A percentile compares a stretch with the other conserved stretches of the same genome.
phyloP scores from a whole-genome alignment of 2,329 filamentous ascomycete genomes.

The Penicillium sp. region DNA sequence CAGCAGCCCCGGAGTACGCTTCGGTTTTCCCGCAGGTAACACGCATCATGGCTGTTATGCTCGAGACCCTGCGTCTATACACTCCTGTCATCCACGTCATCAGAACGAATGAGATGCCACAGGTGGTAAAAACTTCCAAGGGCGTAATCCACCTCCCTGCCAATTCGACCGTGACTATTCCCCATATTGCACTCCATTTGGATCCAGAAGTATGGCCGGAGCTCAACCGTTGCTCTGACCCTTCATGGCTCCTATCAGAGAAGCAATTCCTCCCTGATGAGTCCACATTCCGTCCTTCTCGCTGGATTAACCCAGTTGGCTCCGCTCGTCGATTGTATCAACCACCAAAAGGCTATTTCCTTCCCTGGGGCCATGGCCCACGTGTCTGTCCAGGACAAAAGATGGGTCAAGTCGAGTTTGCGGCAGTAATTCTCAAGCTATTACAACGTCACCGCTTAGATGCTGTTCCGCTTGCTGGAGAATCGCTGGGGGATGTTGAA shows the following conservation, averaged over 20 bases:
- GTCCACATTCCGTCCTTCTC: conserved; percentile 1
- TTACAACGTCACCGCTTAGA: not conserved
- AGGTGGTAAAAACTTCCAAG: too few relatives aligned
- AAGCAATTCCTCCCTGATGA: conserved; percentile 27
- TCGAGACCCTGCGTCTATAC: conserved; percentile 18
- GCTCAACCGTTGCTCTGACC: too few relatives aligned
- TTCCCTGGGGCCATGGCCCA: conserved; percentile 52
- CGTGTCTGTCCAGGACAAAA: conserved; percentile 55
- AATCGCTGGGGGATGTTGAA: not conserved
- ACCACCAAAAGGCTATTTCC: conserved; percentile 44
- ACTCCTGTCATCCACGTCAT: too few relatives aligned
- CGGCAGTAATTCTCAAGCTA: conserved; percentile 24
- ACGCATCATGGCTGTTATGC: conserved; percentile 52
- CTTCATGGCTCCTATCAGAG: conserved; percentile 32
- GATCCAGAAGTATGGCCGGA: conserved; percentile 15
- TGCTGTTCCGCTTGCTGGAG: not conserved
- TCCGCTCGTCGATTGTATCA: conserved; percentile 28
- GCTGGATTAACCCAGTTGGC: conserved; percentile 14
- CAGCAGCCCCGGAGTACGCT: conserved; percentile 41
- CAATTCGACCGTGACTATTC: too few relatives aligned
- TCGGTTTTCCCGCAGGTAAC: conserved; percentile 46
- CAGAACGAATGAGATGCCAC: too few relatives aligned
- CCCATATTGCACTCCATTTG: too few relatives aligned
- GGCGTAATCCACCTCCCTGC: too few relatives aligned
- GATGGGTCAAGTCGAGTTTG: conserved; percentile 58